These are phyloP conservation scores for Cocos nucifera DNA, from an alignment of 176 grass and related monocot genomes.

Conservation along the genomic window DNA sequence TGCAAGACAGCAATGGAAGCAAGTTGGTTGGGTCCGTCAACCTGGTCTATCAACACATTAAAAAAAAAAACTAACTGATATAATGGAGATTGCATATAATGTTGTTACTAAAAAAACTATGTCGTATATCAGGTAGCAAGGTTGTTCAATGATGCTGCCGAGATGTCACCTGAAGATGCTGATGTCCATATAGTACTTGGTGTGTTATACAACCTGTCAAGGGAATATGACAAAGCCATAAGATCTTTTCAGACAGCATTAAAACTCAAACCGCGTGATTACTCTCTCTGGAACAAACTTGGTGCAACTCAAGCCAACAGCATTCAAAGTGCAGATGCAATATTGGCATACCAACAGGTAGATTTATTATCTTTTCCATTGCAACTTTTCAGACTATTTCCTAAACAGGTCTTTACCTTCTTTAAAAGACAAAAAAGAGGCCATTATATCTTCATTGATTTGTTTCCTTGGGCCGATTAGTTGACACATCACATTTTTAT, in stretches of 20 bases:
- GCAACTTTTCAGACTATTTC: too few species aligned
- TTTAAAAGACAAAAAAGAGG: too few species aligned
- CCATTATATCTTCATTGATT: too few species aligned
- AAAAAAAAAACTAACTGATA: neutral
- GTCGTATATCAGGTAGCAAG: slow-evolving; percentile 60
- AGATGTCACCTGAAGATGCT: slow-evolving; percentile 90
- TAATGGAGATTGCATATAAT: neutral
- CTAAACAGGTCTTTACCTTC: too few species aligned
- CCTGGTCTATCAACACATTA: too few species aligned
- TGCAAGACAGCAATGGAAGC: too few species aligned
- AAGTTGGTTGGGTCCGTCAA: too few species aligned
- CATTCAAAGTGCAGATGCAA: slow-evolving; percentile 87
- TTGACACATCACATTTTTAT: too few species aligned
- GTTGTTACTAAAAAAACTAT: slow-evolving; percentile 23
- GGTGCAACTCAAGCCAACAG: slow-evolving; percentile 99
- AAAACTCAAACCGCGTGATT: slow-evolving; percentile 83
- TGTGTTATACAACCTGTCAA: slow-evolving; percentile 94
- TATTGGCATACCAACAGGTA: slow-evolving; percentile 97
- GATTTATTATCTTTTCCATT: neutral
- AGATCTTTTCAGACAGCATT: slow-evolving; percentile 76
- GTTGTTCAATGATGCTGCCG: slow-evolving; percentile 84
- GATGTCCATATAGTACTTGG: slow-evolving; percentile 98
- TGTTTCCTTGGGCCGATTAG: too few species aligned
- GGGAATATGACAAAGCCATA: slow-evolving; percentile 99
- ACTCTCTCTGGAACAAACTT: slow-evolving; percentile 99